These are phyloP conservation scores for Wickerhamia fluorescens DNA, from an alignment of 805 yeast species.

Conservation along the genomic window DNA sequence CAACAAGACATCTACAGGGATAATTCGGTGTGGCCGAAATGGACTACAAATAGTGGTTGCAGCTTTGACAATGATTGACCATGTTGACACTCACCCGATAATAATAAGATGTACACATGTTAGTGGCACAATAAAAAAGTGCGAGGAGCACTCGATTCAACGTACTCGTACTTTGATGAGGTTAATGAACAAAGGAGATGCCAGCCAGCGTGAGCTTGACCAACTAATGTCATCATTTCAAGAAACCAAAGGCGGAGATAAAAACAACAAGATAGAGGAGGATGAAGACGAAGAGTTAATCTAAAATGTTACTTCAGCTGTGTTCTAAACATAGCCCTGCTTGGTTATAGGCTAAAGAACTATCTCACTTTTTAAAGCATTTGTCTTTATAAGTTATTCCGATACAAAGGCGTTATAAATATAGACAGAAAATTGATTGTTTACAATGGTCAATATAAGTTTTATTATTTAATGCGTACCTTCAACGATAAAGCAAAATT, in stretches of 20 bases:
- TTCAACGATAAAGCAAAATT: too few species aligned
- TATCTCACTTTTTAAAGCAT: too few species aligned
- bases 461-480: too few species aligned
- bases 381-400: too few species aligned
- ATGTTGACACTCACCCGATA: constrained; percentile 42
- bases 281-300: constrained; percentile 1
- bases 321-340: too few species aligned
- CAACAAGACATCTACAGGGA: constrained; percentile 75
- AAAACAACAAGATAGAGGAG: constrained; percentile 1
- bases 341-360: too few species aligned
- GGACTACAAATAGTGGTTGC: constrained; percentile 57
- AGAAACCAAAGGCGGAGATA: too few species aligned
- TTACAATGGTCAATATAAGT: too few species aligned
- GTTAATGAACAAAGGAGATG: constrained; percentile 8
- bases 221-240: too few species aligned
- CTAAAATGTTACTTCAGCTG: constrained; percentile 2
- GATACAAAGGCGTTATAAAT: too few species aligned
- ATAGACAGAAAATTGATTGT: too few species aligned
- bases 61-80: constrained; percentile 52
- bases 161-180: constrained; percentile 36
- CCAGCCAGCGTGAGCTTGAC: constrained; percentile 1
- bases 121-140: constrained; percentile 82
- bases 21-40: constrained; percentile 66
- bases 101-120: constrained; percentile 60
- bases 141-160: constrained; percentile 61